Percentiles rank a stretch among this genome's conserved stretches.
phyloP scores from a whole-genome alignment of 371 early-diverging fungal genomes.

The Rhizopus stolonifer region DNA sequence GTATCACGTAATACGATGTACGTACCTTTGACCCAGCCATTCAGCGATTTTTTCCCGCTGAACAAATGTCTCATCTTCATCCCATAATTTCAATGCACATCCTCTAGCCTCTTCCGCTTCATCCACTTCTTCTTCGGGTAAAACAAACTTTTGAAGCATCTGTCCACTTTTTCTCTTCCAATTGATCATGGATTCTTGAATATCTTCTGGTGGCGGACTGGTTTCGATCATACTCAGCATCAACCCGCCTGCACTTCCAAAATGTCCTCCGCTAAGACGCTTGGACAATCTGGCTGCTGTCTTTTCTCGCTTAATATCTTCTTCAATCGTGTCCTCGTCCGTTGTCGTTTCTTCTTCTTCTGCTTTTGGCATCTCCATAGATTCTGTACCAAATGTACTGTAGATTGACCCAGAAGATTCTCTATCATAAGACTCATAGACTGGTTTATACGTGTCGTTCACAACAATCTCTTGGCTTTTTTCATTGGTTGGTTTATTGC shows the following conservation, averaged over 20 bases:
- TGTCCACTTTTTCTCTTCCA: slow-evolving; percentile 41
- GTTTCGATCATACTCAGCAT: slow-evolving; percentile 34
- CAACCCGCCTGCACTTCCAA: slow-evolving; percentile 50
- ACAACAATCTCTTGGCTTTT: background rate
- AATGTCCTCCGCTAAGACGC: slow-evolving; percentile 50
- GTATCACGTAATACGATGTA: background rate
- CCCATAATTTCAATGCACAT: slow-evolving; percentile 38
- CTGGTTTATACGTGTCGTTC: background rate
- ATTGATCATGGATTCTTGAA: slow-evolving; percentile 41
- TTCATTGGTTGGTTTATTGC: slow-evolving; percentile 12
- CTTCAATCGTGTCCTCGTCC: background rate
- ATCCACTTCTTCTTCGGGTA: background rate
- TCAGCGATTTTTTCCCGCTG: slow-evolving; percentile 46
- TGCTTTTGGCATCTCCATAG: slow-evolving; percentile 6
- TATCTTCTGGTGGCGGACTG: slow-evolving; percentile 33
- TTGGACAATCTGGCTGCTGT: slow-evolving; percentile 36
- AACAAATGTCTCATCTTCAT: slow-evolving; percentile 39
- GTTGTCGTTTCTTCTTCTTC: slow-evolving; percentile 18
- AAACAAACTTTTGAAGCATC: background rate
- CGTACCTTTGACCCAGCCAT: slow-evolving; percentile 49
- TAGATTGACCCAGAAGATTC: slow-evolving; percentile 41
- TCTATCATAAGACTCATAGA: slow-evolving; percentile 3
- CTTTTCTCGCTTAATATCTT: slow-evolving; percentile 43
- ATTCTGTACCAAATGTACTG: slow-evolving; percentile 31
- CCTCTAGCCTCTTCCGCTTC: slow-evolving; percentile 21